A percentile compares a stretch with the other conserved stretches of the same genome.
These are phyloP conservation scores for Cornus florida DNA, from an alignment of 148 eudicot genomes.

Conservation along the genomic window DNA sequence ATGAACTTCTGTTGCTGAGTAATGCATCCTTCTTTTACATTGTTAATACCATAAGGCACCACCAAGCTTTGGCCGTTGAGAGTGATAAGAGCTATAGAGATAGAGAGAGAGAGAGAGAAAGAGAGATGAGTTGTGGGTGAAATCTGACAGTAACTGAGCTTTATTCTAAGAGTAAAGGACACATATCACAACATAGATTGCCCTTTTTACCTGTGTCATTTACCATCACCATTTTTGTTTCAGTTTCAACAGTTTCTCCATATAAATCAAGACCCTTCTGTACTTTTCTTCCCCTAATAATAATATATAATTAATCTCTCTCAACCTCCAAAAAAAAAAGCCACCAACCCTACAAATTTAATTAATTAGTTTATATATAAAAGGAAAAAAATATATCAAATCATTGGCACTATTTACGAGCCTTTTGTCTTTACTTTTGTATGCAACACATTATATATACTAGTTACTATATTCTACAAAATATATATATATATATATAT, in stretches of 20 bases:
- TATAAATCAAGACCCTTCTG: not conserved
- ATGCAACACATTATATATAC: not conserved
- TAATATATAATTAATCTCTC: not conserved
- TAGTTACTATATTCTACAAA: too few species aligned
- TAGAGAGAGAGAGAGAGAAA: not conserved
- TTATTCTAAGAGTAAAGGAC: not conserved
- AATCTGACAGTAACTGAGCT: constrained; percentile 12
- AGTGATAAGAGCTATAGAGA: not conserved
- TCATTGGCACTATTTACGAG: constrained; percentile 9
- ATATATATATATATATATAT: too few species aligned
- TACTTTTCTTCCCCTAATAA: not conserved
- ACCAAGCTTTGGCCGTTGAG: not conserved
- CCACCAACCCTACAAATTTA: constrained; percentile 4
- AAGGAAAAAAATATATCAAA: not conserved
- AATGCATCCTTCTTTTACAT: too few species aligned
- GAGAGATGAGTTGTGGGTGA: not conserved
- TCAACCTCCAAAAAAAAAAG: not conserved
- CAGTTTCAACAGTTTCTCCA: not conserved
- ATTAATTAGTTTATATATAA: not conserved
- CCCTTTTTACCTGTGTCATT: constrained; percentile 12
- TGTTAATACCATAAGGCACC: not conserved
- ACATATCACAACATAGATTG: constrained; percentile 11
- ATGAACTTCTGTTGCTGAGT: not conserved
- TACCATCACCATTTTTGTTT: not conserved
- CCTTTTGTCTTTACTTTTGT: not conserved